These are phyloP conservation scores for Aspergillus aculeatus DNA, from an alignment of 2,329 filamentous ascomycete genomes.

Conservation along the genomic window DNA sequence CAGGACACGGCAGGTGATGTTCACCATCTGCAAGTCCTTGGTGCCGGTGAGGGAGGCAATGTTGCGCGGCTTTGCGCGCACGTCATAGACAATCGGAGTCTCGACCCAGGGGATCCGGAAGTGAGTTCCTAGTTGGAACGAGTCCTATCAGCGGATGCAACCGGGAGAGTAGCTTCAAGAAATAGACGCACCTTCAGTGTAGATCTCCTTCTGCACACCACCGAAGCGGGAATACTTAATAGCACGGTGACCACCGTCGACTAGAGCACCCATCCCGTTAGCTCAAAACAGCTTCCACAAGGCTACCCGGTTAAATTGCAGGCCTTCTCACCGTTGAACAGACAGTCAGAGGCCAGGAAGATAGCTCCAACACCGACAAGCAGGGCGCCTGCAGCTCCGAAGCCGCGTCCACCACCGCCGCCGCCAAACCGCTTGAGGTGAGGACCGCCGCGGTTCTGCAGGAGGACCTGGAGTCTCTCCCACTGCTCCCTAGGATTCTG, in stretches of 20 bases:
- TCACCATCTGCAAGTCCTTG: slow-evolving; percentile 99
- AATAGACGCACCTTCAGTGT: slow-evolving; percentile 70
- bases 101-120: slow-evolving; percentile 95
- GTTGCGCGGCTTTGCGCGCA: slow-evolving; percentile 94
- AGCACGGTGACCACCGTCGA: slow-evolving; percentile 96
- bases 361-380: slow-evolving; percentile 51
- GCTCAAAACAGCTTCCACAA: not conserved
- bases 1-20: slow-evolving; percentile 99
- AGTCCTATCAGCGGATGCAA: not conserved
- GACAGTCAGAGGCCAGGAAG: slow-evolving; percentile 53
- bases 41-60: slow-evolving; percentile 96
- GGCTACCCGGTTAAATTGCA: not conserved
- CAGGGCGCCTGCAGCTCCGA: slow-evolving; percentile 54
- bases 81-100: slow-evolving; percentile 94
- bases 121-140: slow-evolving; percentile 70
- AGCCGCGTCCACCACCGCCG: slow-evolving; percentile 53
- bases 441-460: slow-evolving; percentile 51
- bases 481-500: slow-evolving; percentile 65
- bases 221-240: slow-evolving; percentile 96
- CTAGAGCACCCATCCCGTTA: slow-evolving; percentile 44
- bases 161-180: slow-evolving; percentile 5
- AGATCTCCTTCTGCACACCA: slow-evolving; percentile 96
- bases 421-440: slow-evolving; percentile 41
- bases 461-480: slow-evolving; percentile 62
- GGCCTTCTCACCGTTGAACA: slow-evolving; percentile 61